Evolutionary conservation across 75 land plant species (phyloP).

Genomic region (Pinus tabuliformis): DNA sequence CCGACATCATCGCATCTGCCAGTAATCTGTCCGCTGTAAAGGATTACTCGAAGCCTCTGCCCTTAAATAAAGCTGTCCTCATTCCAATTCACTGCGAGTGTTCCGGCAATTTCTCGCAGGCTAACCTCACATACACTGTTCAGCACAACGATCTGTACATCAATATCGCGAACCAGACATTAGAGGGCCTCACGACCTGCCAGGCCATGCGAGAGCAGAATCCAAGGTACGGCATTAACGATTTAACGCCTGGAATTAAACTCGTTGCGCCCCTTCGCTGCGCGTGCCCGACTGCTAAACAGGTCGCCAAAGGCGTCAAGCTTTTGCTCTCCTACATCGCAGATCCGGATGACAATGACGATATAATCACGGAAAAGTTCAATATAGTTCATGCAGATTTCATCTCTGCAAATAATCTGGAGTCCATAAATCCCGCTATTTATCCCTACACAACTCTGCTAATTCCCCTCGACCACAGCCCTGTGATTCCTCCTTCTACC

Average conservation of each 20-base stretch:
- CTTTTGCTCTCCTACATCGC: slow-evolving; percentile 42
- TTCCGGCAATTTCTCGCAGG: no score
- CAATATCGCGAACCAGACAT: slow-evolving; percentile 8
- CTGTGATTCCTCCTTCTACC: slow-evolving; percentile 21
- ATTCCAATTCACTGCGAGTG: no score
- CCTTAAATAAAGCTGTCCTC: no score
- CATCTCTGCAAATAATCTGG: slow-evolving; percentile 41
- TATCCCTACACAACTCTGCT: slow-evolving; percentile 47
- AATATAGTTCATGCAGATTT: slow-evolving; percentile 16
- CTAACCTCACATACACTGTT: no score
- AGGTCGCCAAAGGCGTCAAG: slow-evolving; percentile 25
- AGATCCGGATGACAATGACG: slow-evolving; percentile 19
- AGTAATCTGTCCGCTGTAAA: no score
- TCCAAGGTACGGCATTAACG: background rate
- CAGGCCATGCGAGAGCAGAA: slow-evolving; percentile 41
- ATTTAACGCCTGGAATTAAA: slow-evolving; percentile 17
- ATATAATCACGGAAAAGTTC: slow-evolving; percentile 17
- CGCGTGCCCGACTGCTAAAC: slow-evolving; percentile 65
- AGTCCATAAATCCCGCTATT: background rate
- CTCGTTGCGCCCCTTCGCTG: slow-evolving; percentile 55
- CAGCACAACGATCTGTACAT: no score
- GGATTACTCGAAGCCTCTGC: no score
- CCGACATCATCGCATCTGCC: no score
- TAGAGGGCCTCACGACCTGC: slow-evolving; percentile 54
- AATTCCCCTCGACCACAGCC: slow-evolving; percentile 35